Conservation (phyloP, 164 flowering plant genomes). For the Buxus sempervirens region DNA sequence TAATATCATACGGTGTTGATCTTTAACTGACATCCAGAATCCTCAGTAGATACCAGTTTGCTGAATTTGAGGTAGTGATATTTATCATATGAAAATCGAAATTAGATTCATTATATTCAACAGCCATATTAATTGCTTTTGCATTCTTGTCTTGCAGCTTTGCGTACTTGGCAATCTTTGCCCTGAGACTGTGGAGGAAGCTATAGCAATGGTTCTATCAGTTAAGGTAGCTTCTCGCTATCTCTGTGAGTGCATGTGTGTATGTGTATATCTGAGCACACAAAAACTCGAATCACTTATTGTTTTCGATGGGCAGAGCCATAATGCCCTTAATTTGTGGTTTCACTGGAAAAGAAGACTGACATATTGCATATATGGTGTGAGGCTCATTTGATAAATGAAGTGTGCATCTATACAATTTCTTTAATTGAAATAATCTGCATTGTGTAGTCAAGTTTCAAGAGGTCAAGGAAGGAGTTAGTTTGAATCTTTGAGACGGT, state of each 20-base stretch:
- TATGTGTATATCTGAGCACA: too few relatives aligned
- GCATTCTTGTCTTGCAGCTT: slow-evolving; percentile 50
- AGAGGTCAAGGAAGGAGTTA: neutral
- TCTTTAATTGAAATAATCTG: neutral
- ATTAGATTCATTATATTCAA: neutral
- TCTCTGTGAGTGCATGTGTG: neutral
- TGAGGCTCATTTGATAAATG: neutral
- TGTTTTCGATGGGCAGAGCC: neutral
- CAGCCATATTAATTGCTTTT: neutral
- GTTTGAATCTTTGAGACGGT: neutral
- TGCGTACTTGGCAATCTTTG: slow-evolving; percentile 98
- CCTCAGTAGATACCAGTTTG: slow-evolving; percentile 78
- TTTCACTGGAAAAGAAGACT: neutral
- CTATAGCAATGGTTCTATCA: slow-evolving; percentile 95
- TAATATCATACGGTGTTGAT: neutral
- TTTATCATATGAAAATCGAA: neutral
- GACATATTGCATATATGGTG: too few relatives aligned
- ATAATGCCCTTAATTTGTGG: neutral
- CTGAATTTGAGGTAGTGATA: slow-evolving; percentile 88
- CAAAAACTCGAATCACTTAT: neutral
- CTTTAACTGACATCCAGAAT: slow-evolving; percentile 71
- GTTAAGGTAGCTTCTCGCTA: slow-evolving; percentile 55
- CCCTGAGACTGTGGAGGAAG: slow-evolving; percentile 98
- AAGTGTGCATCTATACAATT: neutral
- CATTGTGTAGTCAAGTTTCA: neutral